Evolutionary conservation across 352 stramenopile species (phyloP).

Genomic region (Pythium graminicola): DNA sequence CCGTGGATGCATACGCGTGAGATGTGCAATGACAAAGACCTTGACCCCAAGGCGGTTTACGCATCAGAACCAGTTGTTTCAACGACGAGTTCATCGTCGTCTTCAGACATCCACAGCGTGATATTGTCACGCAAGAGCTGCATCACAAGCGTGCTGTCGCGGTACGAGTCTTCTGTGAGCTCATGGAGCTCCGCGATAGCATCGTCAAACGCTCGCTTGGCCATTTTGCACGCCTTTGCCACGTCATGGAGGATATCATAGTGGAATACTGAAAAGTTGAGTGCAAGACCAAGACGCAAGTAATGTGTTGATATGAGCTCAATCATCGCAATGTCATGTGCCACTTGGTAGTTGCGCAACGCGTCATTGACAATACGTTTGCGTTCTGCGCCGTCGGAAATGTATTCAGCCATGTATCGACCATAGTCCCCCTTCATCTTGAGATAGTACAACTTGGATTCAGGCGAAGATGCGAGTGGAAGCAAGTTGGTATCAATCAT

Average conservation of each 20-base stretch:
- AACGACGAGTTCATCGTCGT: background rate
- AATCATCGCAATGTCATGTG: slow-evolving; percentile 10
- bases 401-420: slow-evolving; percentile 16
- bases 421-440: slow-evolving; percentile 88
- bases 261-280: slow-evolving; percentile 32
- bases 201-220: slow-evolving; percentile 31
- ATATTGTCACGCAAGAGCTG: slow-evolving; percentile 33
- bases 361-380: slow-evolving; percentile 3
- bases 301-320: slow-evolving; percentile 23
- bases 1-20: background rate
- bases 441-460: slow-evolving; percentile 95
- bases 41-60: no score
- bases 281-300: slow-evolving; percentile 26
- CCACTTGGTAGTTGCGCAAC: slow-evolving; percentile 19
- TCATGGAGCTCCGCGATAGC: slow-evolving; percentile 26
- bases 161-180: slow-evolving; percentile 26
- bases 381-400: background rate
- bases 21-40: background rate
- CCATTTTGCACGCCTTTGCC: slow-evolving; percentile 19
- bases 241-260: slow-evolving; percentile 23
- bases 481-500: slow-evolving; percentile 92
- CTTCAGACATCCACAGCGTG: slow-evolving; percentile 24
- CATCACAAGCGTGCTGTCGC: slow-evolving; percentile 29
- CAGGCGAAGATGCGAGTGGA: slow-evolving; percentile 80
- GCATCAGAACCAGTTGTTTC: no score